These are phyloP conservation scores for Chlorella sp. DNA, from an alignment of 139 green algal genomes.

Conservation along the genomic window DNA sequence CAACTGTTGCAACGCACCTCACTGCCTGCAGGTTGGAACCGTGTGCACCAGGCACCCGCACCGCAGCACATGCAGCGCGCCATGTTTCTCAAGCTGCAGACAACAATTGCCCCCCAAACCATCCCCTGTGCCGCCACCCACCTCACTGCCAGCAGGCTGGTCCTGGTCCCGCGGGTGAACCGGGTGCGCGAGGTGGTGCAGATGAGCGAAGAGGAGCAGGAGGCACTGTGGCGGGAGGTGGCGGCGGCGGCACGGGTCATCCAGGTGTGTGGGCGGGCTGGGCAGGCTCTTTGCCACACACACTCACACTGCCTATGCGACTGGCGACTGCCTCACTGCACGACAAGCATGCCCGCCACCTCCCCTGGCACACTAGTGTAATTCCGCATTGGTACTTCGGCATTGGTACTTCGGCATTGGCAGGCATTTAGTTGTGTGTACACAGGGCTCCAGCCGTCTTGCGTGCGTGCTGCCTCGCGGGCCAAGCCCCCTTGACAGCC, in stretches of 20 bases:
- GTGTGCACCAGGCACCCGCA: slow-evolving; percentile 23
- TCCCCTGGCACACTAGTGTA: no score
- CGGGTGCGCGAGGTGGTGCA: slow-evolving; percentile 31
- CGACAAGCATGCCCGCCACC: no score
- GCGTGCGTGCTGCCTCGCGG: background rate
- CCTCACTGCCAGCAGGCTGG: background rate
- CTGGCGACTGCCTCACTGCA: no score
- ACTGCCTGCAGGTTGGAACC: slow-evolving; percentile 1
- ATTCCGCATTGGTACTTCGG: no score
- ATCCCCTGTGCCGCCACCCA: background rate
- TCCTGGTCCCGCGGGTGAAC: slow-evolving; percentile 29
- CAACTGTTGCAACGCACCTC: no score
- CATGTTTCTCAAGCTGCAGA: no score
- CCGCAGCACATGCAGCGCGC: no score
- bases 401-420: no score
- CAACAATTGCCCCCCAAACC: no score
- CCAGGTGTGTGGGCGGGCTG: background rate
- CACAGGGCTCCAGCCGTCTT: background rate
- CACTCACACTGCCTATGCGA: no score
- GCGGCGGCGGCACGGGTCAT: background rate
- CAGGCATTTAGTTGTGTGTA: no score
- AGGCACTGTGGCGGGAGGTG: slow-evolving; percentile 36
- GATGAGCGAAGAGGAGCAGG: slow-evolving; percentile 8
- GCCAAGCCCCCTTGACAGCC: no score
- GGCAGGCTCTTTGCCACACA: background rate